Evolutionary conservation across 345 rosid species (phyloP).

Genomic region (Gossypium turneri): DNA sequence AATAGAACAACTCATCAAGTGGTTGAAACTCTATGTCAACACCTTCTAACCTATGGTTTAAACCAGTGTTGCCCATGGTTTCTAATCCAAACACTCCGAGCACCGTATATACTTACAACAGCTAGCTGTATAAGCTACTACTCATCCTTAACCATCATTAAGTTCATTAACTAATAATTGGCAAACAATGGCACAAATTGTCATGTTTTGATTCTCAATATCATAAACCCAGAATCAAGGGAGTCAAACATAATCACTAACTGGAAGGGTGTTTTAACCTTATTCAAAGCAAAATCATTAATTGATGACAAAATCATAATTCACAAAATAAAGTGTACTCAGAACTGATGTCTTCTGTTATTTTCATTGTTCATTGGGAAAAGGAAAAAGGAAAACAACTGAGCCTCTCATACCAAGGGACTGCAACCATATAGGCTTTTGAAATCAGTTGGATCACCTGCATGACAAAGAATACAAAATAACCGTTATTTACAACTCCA

Average conservation of each 20-base stretch:
- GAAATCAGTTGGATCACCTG: constrained; percentile 14
- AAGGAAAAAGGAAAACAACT: constrained; percentile 6
- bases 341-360: constrained; percentile 14
- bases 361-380: background rate
- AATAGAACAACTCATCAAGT: too few relatives aligned
- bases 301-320: background rate
- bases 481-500: background rate
- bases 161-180: background rate
- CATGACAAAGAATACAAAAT: background rate
- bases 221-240: background rate
- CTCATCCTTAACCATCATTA: background rate
- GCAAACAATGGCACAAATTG: background rate
- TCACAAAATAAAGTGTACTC: constrained; percentile 9
- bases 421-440: background rate
- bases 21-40: too few relatives aligned
- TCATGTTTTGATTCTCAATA: background rate
- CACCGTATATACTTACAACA: background rate
- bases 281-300: constrained; percentile 8
- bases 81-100: too few relatives aligned
- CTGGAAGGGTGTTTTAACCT: background rate
- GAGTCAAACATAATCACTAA: background rate
- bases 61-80: too few relatives aligned
- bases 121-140: background rate
- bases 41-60: too few relatives aligned
- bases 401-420: background rate